phyloP scores from a whole-genome alignment of 2,329 filamentous ascomycete species.

The Aspergillus calidoustus region DNA sequence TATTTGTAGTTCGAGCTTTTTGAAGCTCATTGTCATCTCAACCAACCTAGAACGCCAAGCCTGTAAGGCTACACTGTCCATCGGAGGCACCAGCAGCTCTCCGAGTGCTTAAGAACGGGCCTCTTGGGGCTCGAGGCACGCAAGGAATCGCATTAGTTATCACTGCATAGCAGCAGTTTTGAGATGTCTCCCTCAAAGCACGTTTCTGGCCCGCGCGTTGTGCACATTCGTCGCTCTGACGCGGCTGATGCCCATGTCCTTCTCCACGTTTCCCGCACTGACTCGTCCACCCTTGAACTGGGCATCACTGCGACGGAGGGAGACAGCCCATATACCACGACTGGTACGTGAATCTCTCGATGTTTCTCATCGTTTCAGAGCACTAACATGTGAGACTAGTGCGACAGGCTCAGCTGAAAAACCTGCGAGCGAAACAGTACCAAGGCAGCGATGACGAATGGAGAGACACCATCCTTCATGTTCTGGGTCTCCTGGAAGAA shows the following conservation, averaged over 20 bases:
- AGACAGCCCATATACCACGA: conserved; percentile 56
- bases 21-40: too few species aligned
- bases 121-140: not conserved
- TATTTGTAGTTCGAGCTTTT: too few species aligned
- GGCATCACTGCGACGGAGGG: conserved; percentile 63
- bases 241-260: conserved; percentile 50
- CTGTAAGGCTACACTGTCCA: not conserved
- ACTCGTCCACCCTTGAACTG: conserved; percentile 54
- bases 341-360: conserved; percentile 40
- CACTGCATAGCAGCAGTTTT: not conserved
- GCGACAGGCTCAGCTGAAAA: conserved; percentile 40
- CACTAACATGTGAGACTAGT: conserved; percentile 37
- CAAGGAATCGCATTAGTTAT: not conserved
- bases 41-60: not conserved
- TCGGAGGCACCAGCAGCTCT: not conserved
- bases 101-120: not conserved
- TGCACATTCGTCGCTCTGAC: conserved; percentile 56
- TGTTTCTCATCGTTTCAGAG: not conserved
- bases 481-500: conserved; percentile 37
- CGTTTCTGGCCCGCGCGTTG: conserved; percentile 40
- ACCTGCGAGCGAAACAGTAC: conserved; percentile 48
- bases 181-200: conserved; percentile 17
- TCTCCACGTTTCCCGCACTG: conserved; percentile 51
- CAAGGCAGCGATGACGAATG: conserved; percentile 50
- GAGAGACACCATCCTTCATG: conserved; percentile 40